These are phyloP conservation scores for Paradendryphiella salina DNA, from an alignment of 2,329 filamentous ascomycete genomes.

Conservation along the genomic window DNA sequence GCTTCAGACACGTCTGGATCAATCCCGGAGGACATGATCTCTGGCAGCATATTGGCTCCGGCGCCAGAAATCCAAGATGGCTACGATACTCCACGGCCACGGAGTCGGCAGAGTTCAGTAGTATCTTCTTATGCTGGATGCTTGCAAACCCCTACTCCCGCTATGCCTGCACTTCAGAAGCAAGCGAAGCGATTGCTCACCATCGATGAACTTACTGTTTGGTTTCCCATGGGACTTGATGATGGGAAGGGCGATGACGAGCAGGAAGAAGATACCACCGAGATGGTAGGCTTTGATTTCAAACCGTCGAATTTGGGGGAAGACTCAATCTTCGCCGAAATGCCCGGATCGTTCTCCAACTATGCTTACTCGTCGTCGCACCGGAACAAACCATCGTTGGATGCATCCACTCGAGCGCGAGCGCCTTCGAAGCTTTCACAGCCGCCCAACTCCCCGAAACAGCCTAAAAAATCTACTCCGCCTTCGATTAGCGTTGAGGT, in stretches of 20 bases:
- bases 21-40: slow-evolving; percentile 37
- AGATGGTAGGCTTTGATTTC: slow-evolving; percentile 29
- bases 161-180: slow-evolving; percentile 10
- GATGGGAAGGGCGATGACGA: slow-evolving; percentile 10
- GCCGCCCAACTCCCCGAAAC: slow-evolving; percentile 4
- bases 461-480: slow-evolving; percentile 15
- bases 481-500: slow-evolving; percentile 37
- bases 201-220: slow-evolving; percentile 45
- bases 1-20: slow-evolving; percentile 32
- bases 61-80: slow-evolving; percentile 40
- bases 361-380: slow-evolving; percentile 51
- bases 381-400: slow-evolving; percentile 30
- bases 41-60: slow-evolving; percentile 38
- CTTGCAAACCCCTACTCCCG: slow-evolving; percentile 3
- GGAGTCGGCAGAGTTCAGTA: slow-evolving; percentile 35
- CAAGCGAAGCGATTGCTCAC: slow-evolving; percentile 41
- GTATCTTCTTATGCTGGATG: slow-evolving; percentile 16
- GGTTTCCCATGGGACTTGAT: slow-evolving; percentile 42
- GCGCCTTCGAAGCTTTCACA: slow-evolving; percentile 11
- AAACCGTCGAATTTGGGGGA: slow-evolving; percentile 37
- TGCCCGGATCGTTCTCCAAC: slow-evolving; percentile 54
- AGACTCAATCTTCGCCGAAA: slow-evolving; percentile 46
- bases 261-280: slow-evolving; percentile 12
- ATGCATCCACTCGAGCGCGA: slow-evolving; percentile 27
- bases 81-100: slow-evolving; percentile 47